A percentile compares a stretch with the other conserved stretches of the same genome.
Conservation (phyloP, 345 rosid species). For the Ricinus communis region DNA sequence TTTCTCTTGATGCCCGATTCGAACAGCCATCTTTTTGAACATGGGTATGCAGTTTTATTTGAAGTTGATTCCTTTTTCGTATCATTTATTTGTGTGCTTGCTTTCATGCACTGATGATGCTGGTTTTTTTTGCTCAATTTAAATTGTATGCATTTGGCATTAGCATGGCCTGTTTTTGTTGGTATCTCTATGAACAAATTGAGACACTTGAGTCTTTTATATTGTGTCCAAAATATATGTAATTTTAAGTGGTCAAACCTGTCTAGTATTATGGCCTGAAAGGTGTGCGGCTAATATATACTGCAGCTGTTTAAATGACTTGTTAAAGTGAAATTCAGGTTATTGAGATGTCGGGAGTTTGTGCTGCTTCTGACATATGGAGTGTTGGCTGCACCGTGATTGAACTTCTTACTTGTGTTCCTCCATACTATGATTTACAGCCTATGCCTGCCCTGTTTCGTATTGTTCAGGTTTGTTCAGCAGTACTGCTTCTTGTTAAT, state of each 20-base stretch:
- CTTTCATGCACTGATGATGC: background rate
- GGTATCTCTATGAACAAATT: background rate
- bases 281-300: background rate
- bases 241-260: background rate
- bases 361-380: slow-evolving; percentile 99
- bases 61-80: background rate
- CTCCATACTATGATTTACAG: slow-evolving; percentile 97
- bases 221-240: background rate
- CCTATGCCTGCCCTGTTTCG: slow-evolving; percentile 99
- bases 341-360: slow-evolving; percentile 99
- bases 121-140: background rate
- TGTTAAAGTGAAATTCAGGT: slow-evolving; percentile 55
- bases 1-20: background rate
- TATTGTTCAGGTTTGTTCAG: slow-evolving; percentile 82
- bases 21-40: background rate
- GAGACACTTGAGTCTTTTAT: background rate
- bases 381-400: slow-evolving; percentile 99
- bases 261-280: background rate
- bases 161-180: background rate
- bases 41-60: slow-evolving; percentile 1
- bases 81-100: background rate
- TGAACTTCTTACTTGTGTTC: slow-evolving; percentile 93
- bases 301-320: slow-evolving; percentile 6
- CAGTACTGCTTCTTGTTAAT: slow-evolving; percentile 13
- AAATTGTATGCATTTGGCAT: background rate